Evolutionary conservation across 306 rosid species (phyloP).

Genomic region (Rosa lucieae): DNA sequence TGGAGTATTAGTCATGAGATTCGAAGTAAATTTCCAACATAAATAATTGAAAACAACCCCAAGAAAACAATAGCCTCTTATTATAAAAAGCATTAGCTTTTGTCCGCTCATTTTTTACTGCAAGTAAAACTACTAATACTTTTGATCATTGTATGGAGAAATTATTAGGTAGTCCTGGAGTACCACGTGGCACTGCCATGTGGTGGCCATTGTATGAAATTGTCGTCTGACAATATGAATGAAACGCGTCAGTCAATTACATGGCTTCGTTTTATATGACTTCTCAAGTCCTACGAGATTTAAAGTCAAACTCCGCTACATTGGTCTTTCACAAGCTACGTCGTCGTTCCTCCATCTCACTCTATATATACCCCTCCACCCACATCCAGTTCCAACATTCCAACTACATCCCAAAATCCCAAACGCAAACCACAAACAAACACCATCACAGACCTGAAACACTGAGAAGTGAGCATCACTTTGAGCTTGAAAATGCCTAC

Average conservation of each 20-base stretch:
- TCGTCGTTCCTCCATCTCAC: background rate
- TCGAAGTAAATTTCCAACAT: background rate
- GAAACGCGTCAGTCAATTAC: background rate
- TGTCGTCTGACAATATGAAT: background rate
- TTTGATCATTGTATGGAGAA: too few relatives aligned
- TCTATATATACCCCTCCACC: background rate
- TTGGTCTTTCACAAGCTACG: background rate
- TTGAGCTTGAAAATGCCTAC: slow-evolving; percentile 34
- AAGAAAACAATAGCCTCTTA: background rate
- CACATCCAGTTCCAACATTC: background rate
- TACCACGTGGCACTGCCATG: too few relatives aligned
- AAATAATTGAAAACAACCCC: background rate
- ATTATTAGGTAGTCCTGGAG: too few relatives aligned
- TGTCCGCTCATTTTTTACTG: background rate
- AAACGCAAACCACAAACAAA: slow-evolving; percentile 1
- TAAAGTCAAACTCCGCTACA: background rate
- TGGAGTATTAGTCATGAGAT: background rate
- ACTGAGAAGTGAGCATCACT: background rate
- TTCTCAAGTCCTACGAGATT: background rate
- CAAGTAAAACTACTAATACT: background rate
- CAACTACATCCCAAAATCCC: background rate
- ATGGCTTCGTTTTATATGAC: background rate
- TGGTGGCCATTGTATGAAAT: background rate
- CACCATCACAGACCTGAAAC: background rate
- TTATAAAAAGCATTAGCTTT: background rate